phyloP scores from a whole-genome alignment of 2,329 filamentous ascomycete species.

The Beauveria caledonica region DNA sequence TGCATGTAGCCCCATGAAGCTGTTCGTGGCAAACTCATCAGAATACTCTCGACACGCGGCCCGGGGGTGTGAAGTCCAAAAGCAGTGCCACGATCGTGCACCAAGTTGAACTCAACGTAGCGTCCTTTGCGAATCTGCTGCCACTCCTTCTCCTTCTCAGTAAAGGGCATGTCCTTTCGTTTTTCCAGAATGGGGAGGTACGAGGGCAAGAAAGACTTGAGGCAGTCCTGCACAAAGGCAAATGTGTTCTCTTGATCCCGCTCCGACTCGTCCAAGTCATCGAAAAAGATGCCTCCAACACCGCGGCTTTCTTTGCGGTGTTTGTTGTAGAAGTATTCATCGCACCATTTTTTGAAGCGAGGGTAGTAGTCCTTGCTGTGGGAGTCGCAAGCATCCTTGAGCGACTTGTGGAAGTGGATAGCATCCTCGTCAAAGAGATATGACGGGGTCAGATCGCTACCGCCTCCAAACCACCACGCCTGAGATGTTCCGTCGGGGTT shows the following conservation, averaged over 20 bases:
- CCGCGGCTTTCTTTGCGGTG: slow-evolving; percentile 83
- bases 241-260: slow-evolving; percentile 87
- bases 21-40: slow-evolving; percentile 93
- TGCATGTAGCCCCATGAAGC: slow-evolving; percentile 97
- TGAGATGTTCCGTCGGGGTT: slow-evolving; percentile 72
- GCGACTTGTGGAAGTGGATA: slow-evolving; percentile 88
- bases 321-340: slow-evolving; percentile 92
- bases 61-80: slow-evolving; percentile 93
- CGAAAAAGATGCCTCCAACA: slow-evolving; percentile 96
- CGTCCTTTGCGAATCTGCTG: slow-evolving; percentile 90
- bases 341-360: slow-evolving; percentile 96
- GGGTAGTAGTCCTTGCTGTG: slow-evolving; percentile 91
- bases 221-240: slow-evolving; percentile 76
- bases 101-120: slow-evolving; percentile 97
- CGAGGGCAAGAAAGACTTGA: slow-evolving; percentile 79
- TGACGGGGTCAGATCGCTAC: slow-evolving; percentile 83
- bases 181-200: slow-evolving; percentile 84
- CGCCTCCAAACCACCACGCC: slow-evolving; percentile 97
- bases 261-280: slow-evolving; percentile 83
- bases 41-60: slow-evolving; percentile 86
- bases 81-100: slow-evolving; percentile 89
- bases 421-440: slow-evolving; percentile 97
- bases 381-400: slow-evolving; percentile 88
- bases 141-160: slow-evolving; percentile 83
- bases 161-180: slow-evolving; percentile 88